These are phyloP conservation scores for Wallemia hederae DNA, from an alignment of 1,284 basidiomycete genomes.

Conservation along the genomic window DNA sequence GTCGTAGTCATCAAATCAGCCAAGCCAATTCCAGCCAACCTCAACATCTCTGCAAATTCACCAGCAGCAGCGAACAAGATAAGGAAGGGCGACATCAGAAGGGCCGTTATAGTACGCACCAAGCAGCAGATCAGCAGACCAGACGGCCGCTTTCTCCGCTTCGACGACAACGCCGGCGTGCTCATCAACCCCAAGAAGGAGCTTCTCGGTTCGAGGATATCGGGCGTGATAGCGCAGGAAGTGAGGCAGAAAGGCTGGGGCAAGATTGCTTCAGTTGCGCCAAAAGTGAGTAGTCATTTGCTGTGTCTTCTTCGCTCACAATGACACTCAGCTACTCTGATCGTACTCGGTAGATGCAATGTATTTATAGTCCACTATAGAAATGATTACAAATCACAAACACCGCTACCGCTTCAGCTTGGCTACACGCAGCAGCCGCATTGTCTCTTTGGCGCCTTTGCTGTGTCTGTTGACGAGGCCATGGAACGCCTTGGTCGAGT, in stretches of 20 bases:
- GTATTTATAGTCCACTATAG: not conserved
- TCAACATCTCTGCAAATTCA: constrained; percentile 23
- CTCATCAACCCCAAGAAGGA: constrained; percentile 88
- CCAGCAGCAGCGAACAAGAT: constrained; percentile 36
- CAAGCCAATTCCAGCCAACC: constrained; percentile 30
- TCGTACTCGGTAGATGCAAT: not conserved
- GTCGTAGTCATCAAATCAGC: constrained; percentile 88
- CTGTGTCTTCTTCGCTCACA: not conserved
- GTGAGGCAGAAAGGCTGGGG: constrained; percentile 75
- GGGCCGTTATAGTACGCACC: constrained; percentile 81
- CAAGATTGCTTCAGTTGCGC: constrained; percentile 72
- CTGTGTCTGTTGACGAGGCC: constrained; percentile 45
- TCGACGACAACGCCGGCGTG: constrained; percentile 95
- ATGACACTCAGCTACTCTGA: not conserved
- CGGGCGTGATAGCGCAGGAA: constrained; percentile 73
- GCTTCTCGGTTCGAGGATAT: constrained; percentile 81
- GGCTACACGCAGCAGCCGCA: constrained; percentile 25
- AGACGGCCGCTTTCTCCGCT: constrained; percentile 62
- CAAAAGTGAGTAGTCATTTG: constrained; percentile 33
- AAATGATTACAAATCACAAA: no score
- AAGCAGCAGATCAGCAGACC: constrained; percentile 49
- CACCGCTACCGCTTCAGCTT: constrained; percentile 12
- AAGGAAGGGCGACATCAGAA: constrained; percentile 66
- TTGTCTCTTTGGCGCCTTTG: constrained; percentile 26
- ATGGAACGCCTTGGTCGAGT: constrained; percentile 34